A percentile compares a stretch with the other conserved stretches of the same genome.
Evolutionary conservation across 2,329 filamentous ascomycete species (phyloP).

Genomic region (Fusarium decemcellulare): DNA sequence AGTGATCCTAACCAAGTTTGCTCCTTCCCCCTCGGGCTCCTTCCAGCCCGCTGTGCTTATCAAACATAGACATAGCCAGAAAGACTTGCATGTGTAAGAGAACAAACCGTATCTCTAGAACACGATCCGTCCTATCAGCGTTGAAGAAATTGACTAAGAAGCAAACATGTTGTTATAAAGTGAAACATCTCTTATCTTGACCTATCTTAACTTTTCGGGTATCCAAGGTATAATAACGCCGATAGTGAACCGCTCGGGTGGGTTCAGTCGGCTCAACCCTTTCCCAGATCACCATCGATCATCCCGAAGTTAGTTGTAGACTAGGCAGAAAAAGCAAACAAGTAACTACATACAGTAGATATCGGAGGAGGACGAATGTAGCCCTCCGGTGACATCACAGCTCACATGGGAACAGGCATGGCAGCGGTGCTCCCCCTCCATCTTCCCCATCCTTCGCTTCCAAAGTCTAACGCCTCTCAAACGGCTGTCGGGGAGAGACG

Average conservation of each 20-base stretch:
- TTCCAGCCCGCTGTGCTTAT: neutral
- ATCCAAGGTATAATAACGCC: constrained; percentile 5
- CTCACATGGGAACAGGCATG: neutral
- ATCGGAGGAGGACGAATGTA: neutral
- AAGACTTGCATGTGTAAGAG: neutral
- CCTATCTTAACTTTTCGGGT: constrained; percentile 2
- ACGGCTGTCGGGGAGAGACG: neutral
- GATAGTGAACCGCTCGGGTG: neutral
- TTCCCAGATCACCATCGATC: neutral
- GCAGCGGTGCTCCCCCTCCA: neutral
- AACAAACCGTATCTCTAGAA: neutral
- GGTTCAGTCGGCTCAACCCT: constrained; percentile 9
- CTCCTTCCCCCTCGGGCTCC: neutral
- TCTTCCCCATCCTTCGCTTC: neutral
- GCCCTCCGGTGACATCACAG: constrained; percentile 6
- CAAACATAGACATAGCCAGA: neutral
- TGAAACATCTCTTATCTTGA: neutral
- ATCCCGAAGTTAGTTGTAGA: neutral
- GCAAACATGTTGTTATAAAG: neutral
- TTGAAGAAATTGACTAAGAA: neutral
- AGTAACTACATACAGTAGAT: neutral
- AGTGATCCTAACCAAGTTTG: neutral
- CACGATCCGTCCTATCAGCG: neutral
- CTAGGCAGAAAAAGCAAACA: constrained; percentile 3
- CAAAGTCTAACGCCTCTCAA: neutral